phyloP scores from a whole-genome alignment of 2,329 filamentous ascomycete genomes.

The Paraconiothyrium brasiliense region DNA sequence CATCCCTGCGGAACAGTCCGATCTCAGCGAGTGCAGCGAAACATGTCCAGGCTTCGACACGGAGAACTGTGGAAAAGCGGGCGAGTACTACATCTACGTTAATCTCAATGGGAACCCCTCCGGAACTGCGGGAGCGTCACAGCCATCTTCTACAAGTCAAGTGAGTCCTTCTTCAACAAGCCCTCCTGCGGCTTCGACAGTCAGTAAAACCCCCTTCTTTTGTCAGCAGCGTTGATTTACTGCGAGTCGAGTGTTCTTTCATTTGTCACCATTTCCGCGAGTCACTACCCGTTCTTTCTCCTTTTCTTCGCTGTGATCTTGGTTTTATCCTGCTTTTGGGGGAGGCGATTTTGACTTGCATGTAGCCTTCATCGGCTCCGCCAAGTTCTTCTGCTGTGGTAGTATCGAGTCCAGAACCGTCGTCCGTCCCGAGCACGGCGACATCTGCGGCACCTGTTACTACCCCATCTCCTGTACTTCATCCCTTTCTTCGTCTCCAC shows the following conservation, averaged over 20 bases:
- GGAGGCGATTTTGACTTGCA: conserved; percentile 40
- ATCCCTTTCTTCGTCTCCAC: conserved; percentile 21
- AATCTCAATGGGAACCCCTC: conserved; percentile 59
- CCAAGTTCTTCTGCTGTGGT: conserved; percentile 37
- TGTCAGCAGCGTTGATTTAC: conserved; percentile 25
- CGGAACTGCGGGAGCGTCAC: conserved; percentile 62
- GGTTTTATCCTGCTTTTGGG: conserved; percentile 12
- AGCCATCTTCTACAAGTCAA: conserved; percentile 29
- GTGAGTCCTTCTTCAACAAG: conserved; percentile 35
- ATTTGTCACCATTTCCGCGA: background rate
- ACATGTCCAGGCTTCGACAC: conserved; percentile 73
- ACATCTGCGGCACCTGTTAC: conserved; percentile 31
- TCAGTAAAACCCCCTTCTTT: conserved; percentile 41
- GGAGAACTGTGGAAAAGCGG: conserved; percentile 71
- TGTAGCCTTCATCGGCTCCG: conserved; percentile 46
- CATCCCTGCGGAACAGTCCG: conserved; percentile 60
- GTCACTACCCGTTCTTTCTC: conserved; percentile 7
- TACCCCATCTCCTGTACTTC: conserved; percentile 29
- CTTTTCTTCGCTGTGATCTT: conserved; percentile 13
- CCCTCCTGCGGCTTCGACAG: conserved; percentile 27
- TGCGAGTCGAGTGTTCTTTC: conserved; percentile 11
- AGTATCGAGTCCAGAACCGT: conserved; percentile 31
- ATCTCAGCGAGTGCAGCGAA: conserved; percentile 61
- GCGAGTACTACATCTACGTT: conserved; percentile 72
- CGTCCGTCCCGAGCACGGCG: conserved; percentile 41